Evolutionary conservation across 2,329 filamentous ascomycete genomes (phyloP), one percentile per base, ranked within the genome.

Genomic region (Sporothrix schenckii): DNA sequence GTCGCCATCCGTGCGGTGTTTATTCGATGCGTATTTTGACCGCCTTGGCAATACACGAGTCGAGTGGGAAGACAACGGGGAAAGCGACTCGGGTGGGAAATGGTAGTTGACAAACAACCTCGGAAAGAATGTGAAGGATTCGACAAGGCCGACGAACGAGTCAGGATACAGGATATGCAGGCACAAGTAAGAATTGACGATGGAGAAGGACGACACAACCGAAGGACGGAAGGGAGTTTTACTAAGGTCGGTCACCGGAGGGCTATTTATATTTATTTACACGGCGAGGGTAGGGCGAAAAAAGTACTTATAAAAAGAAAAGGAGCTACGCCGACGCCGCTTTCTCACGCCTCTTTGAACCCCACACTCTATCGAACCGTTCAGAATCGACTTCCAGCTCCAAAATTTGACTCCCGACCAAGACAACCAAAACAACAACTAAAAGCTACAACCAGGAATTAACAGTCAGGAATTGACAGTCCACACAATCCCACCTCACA

Each of bases 1-100:
- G 87, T 91, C 14, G 86, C 81, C 78, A 80, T 83, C 47, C 14
- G 16, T 9, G 27, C 30, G 24, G 27, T 21, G 11, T n/a, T 9
- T 24, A 9, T 1, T 24, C 44, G 16, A 30, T 4, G 16, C 34
- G 7, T 7, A 34, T 34, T 9, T 34, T 34, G 34, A 34, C 34
- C 6, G 5, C 34, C 34, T 34, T 34, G 30, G 30, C 19, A 60
- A 60, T 39, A 41, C 30, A 54, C 52, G 52, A 54, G 24, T 34
- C 34, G 34, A 6, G 34, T 34, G 34, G 7, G 34, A 34, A 34
- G 34, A 34, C 34, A 4, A 34, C 4, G 4, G 34, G 34, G 34
- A 34, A 34, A 34, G 34, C 5, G 34, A 34, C 34, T 34, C 34
- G 34, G 41, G 41, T 44, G 41, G 41, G 41, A 44, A 13, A 9